These are phyloP conservation scores for Aspergillus arachidicola DNA, from an alignment of 2,329 filamentous ascomycete species.

Conservation along the genomic window DNA sequence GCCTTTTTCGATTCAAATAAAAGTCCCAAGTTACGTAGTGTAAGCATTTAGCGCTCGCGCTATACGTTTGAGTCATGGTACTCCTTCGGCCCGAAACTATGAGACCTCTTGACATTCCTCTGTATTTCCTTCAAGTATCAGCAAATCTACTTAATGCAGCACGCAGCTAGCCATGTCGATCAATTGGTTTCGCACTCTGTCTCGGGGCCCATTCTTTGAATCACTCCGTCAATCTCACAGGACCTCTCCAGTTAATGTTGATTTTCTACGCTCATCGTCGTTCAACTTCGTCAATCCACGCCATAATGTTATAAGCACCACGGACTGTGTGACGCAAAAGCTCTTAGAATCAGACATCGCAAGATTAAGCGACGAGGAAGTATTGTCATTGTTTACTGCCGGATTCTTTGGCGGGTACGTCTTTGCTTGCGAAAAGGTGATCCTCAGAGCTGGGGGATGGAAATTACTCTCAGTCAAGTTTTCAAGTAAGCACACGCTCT, in stretches of 20 bases:
- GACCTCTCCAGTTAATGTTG: slow-evolving; percentile 6
- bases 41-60: background rate
- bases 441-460: slow-evolving; percentile 7
- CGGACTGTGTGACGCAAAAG: slow-evolving; percentile 17
- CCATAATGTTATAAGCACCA: slow-evolving; percentile 13
- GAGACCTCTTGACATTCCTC: background rate
- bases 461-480: background rate
- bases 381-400: slow-evolving; percentile 17
- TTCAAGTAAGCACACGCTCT: background rate
- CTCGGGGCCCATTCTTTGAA: slow-evolving; percentile 7
- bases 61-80: background rate
- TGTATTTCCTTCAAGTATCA: background rate
- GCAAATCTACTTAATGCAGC: background rate
- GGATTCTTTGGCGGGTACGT: slow-evolving; percentile 22
- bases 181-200: background rate
- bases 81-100: background rate
- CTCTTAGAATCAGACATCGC: slow-evolving; percentile 13
- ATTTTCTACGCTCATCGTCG: slow-evolving; percentile 16
- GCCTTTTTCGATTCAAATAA: background rate
- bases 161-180: background rate
- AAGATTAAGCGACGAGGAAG: slow-evolving; percentile 17
- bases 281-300: slow-evolving; percentile 19
- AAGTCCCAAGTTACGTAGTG: background rate
- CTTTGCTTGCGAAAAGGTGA: slow-evolving; percentile 15
- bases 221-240: slow-evolving; percentile 16